phyloP scores from a whole-genome alignment of 2,329 filamentous ascomycete species.

The Microsporum audouinii region DNA sequence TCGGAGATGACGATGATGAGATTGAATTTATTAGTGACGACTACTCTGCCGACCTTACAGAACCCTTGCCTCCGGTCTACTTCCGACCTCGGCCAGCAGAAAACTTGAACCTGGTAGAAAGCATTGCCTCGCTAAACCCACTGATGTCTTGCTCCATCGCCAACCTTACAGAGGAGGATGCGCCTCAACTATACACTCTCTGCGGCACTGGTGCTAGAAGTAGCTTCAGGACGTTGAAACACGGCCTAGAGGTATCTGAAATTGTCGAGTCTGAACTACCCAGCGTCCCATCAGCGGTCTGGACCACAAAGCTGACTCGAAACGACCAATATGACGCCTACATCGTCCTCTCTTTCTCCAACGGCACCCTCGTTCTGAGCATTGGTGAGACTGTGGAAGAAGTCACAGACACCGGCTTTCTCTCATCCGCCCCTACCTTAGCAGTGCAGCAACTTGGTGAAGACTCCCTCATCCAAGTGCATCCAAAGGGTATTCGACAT shows the following conservation, averaged over 20 bases:
- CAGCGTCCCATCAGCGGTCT: constrained; percentile 79
- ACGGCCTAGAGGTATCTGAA: constrained; percentile 85
- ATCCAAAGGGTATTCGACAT: constrained; percentile 90
- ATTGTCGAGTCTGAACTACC: constrained; percentile 91
- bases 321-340: constrained; percentile 84
- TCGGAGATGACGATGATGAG: constrained; percentile 91
- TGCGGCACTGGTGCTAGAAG: constrained; percentile 82
- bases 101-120: constrained; percentile 75
- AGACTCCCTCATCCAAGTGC: constrained; percentile 83
- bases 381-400: constrained; percentile 97
- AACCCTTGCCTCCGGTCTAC: constrained; percentile 65
- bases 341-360: constrained; percentile 86
- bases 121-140: constrained; percentile 79
- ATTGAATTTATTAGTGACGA: constrained; percentile 73
- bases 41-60: constrained; percentile 63
- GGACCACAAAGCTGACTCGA: constrained; percentile 80
- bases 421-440: constrained; percentile 77
- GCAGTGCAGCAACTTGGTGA: constrained; percentile 91
- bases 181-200: constrained; percentile 89
- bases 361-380: constrained; percentile 80
- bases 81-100: constrained; percentile 70
- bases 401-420: constrained; percentile 83
- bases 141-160: constrained; percentile 83
- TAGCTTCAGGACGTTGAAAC: constrained; percentile 80
- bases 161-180: constrained; percentile 83